Evolutionary conservation across 345 rosid species (phyloP).

Genomic region (Combretum micranthum): DNA sequence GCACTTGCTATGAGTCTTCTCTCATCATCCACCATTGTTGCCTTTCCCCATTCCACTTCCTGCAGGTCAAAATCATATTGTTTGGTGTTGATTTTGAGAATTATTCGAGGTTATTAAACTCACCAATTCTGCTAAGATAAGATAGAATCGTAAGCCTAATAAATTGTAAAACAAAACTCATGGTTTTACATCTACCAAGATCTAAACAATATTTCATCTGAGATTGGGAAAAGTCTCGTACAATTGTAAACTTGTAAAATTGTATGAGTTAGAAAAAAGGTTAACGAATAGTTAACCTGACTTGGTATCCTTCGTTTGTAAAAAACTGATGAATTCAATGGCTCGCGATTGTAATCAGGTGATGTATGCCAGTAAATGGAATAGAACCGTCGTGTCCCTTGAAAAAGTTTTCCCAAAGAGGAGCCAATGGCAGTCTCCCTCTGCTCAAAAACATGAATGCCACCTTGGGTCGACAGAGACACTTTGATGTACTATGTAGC

Average conservation of each 20-base stretch:
- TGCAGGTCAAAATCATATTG: conserved; percentile 15
- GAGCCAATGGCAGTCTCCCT: conserved; percentile 64
- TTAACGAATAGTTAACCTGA: conserved; percentile 38
- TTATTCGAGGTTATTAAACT: too few species aligned
- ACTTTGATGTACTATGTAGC: conserved; percentile 15
- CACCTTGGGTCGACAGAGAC: conserved; percentile 56
- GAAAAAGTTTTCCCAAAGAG: conserved; percentile 80
- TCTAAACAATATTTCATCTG: too few species aligned
- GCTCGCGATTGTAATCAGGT: conserved; percentile 32
- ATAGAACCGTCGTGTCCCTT: conserved; percentile 51
- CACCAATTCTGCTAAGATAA: too few species aligned
- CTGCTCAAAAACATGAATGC: conserved; percentile 84
- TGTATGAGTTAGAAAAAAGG: too few species aligned
- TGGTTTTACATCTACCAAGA: too few species aligned
- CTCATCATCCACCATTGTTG: conserved; percentile 82
- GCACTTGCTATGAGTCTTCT: conserved; percentile 77
- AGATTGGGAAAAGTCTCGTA: too few species aligned
- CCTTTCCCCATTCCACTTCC: conserved; percentile 71
- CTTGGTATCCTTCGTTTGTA: conserved; percentile 68
- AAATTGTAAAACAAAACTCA: too few species aligned
- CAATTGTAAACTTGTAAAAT: too few species aligned
- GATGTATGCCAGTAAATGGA: conserved; percentile 61
- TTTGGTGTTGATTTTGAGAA: neutral
- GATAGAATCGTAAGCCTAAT: too few species aligned
- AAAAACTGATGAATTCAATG: conserved; percentile 43